These are phyloP conservation scores for Verbascum thapsus DNA, from an alignment of 257 asterid species.

Conservation along the genomic window DNA sequence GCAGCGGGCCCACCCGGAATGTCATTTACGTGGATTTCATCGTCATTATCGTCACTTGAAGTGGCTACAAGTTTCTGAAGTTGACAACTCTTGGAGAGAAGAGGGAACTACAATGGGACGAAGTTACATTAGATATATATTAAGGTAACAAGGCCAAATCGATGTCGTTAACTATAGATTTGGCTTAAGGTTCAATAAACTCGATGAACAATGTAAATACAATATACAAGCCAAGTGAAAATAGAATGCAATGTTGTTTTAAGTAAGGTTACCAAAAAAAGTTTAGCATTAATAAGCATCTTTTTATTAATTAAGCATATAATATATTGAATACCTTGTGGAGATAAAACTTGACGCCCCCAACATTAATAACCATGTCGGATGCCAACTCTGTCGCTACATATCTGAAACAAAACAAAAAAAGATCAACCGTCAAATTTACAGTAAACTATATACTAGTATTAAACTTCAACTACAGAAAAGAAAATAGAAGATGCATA, in stretches of 20 bases:
- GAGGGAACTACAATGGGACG: slow-evolving; percentile 81
- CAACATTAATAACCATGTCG: slow-evolving; percentile 44
- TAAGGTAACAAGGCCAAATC: too few species aligned
- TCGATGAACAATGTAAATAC: slow-evolving; percentile 8
- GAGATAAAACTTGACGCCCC: slow-evolving; percentile 50
- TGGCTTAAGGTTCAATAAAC: too few species aligned
- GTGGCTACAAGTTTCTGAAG: slow-evolving; percentile 59
- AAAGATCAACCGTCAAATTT: slow-evolving; percentile 6
- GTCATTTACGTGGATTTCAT: slow-evolving; percentile 56
- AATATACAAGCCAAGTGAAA: too few species aligned
- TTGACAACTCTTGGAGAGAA: slow-evolving; percentile 67
- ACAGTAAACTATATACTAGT: background rate
- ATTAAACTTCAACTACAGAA: background rate
- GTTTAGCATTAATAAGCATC: background rate
- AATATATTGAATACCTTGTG: slow-evolving; percentile 45
- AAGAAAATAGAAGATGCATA: too few species aligned
- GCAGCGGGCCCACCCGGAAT: slow-evolving; percentile 86
- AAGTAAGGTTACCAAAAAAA: too few species aligned
- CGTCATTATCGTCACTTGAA: slow-evolving; percentile 40
- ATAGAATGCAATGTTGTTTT: too few species aligned
- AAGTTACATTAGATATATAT: too few species aligned
- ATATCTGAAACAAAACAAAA: slow-evolving; percentile 42
- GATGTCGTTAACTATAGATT: too few species aligned
- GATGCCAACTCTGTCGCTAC: slow-evolving; percentile 55
- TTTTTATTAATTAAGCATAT: slow-evolving; percentile 49